Evolutionary conservation across 768 basidiomycete genomes (phyloP).

Genomic region (Clitopilus passeckerianus): DNA sequence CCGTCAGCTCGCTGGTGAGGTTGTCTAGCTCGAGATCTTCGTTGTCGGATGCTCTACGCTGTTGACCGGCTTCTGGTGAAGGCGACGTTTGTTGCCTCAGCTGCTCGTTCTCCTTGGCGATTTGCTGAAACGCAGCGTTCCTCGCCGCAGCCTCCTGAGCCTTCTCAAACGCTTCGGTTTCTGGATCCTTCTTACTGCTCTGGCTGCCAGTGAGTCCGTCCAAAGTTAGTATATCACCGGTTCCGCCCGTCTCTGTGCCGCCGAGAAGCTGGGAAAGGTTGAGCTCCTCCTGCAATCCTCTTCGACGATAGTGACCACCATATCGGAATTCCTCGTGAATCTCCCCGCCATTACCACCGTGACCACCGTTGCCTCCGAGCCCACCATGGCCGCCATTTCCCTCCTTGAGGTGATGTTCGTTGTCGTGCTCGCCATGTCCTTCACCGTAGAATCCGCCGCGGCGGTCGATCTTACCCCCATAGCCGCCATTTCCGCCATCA

Average conservation of each 20-base stretch:
- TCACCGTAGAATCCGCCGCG: not conserved
- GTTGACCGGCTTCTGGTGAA: not conserved
- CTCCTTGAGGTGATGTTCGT: not conserved
- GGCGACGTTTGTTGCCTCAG: not conserved
- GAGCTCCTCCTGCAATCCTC: not conserved
- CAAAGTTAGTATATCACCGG: not conserved
- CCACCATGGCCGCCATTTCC: not conserved
- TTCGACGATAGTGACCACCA: not conserved
- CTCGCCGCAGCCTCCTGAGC: not conserved
- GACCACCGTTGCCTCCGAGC: not conserved
- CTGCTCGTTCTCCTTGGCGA: not conserved
- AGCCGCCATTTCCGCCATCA: not conserved
- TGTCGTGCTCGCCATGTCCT: not conserved
- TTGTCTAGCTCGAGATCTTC: not conserved
- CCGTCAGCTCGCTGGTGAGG: not conserved
- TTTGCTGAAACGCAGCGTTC: not conserved
- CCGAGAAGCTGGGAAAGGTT: not conserved
- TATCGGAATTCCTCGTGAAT: not conserved
- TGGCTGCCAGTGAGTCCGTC: not conserved
- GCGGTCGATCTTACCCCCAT: not conserved
- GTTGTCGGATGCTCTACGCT: not conserved
- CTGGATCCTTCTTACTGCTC: not conserved
- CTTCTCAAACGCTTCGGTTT: not conserved
- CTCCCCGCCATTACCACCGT: not conserved
- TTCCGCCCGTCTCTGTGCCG: not conserved